Conservation (phyloP, 2,329 filamentous ascomycete genomes). For the Zymoseptoria crescenta region DNA sequence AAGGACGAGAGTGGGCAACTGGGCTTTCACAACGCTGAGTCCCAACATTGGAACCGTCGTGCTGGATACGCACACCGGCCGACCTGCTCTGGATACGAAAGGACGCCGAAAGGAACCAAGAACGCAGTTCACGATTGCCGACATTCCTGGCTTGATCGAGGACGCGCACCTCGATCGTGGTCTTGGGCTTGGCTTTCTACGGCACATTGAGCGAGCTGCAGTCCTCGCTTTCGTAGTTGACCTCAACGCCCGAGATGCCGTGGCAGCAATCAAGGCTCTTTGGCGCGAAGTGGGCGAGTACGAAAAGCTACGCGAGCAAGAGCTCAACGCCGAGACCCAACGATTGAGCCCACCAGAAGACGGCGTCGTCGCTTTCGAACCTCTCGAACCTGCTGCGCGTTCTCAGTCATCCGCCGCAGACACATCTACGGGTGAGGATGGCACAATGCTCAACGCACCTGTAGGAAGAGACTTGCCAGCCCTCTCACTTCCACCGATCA, state of each 20-base stretch:
- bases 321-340: constrained; percentile 56
- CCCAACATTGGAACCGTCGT: constrained; percentile 96
- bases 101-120: constrained; percentile 48
- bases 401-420: constrained; percentile 2
- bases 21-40: constrained; percentile 93
- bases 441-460: constrained; percentile 18
- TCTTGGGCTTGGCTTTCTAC: constrained; percentile 81
- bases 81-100: constrained; percentile 49
- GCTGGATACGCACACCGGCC: constrained; percentile 75
- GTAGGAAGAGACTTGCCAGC: constrained; percentile 34
- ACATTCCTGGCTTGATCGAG: constrained; percentile 89
- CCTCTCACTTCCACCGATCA: constrained; percentile 60
- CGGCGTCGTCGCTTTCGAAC: constrained; percentile 35
- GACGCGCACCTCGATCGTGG: constrained; percentile 88
- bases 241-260: constrained; percentile 68
- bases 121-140: constrained; percentile 83
- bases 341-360: constrained; percentile 40
- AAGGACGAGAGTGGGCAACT: constrained; percentile 80
- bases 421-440: background rate
- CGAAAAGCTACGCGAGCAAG: constrained; percentile 68
- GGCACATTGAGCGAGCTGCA: constrained; percentile 88
- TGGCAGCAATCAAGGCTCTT: constrained; percentile 67
- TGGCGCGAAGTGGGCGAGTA: constrained; percentile 91
- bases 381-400: constrained; percentile 42
- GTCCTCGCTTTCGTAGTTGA: constrained; percentile 93